phyloP scores from a whole-genome alignment of 2,329 filamentous ascomycete species.

The Cladosporium phlei region DNA sequence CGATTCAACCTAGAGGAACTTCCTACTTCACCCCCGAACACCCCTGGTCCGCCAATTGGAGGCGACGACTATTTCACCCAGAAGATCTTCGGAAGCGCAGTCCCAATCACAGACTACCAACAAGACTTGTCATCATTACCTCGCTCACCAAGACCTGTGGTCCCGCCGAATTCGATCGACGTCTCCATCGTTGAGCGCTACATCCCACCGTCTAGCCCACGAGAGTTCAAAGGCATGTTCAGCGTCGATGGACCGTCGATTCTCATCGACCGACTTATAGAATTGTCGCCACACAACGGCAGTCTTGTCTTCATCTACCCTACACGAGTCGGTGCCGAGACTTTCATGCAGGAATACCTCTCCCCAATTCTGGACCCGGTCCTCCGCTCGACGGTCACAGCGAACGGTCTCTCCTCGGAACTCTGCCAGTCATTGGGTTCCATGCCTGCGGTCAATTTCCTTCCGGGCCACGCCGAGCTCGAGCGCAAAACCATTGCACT shows the following conservation, averaged over 20 bases:
- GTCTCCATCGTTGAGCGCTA: conserved; percentile 60
- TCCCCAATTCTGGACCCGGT: conserved; percentile 58
- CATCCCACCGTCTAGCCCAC: conserved; percentile 56
- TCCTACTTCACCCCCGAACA: conserved; percentile 58
- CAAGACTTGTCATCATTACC: conserved; percentile 48
- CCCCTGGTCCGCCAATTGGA: conserved; percentile 48
- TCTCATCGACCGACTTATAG: conserved; percentile 56
- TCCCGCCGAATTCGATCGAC: conserved; percentile 56
- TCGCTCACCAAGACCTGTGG: conserved; percentile 53
- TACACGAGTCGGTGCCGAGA: conserved; percentile 52
- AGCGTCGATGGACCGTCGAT: conserved; percentile 50
- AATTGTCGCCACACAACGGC: conserved; percentile 54
- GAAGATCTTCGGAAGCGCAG: conserved; percentile 59
- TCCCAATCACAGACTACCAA: conserved; percentile 55
- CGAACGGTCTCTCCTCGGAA: conserved; percentile 55
- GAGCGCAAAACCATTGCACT: conserved; percentile 21
- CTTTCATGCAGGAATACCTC: conserved; percentile 57
- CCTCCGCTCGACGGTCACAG: conserved; percentile 54
- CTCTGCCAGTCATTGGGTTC: conserved; percentile 51
- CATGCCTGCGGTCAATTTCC: conserved; percentile 49
- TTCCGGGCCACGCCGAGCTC: conserved; percentile 50
- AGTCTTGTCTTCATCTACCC: conserved; percentile 61
- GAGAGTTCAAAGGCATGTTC: conserved; percentile 59
- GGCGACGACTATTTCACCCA: conserved; percentile 59
- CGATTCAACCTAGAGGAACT: conserved; percentile 59